Conservation (phyloP, 2,329 filamentous ascomycete species). For the Scedosporium minutisporum region DNA sequence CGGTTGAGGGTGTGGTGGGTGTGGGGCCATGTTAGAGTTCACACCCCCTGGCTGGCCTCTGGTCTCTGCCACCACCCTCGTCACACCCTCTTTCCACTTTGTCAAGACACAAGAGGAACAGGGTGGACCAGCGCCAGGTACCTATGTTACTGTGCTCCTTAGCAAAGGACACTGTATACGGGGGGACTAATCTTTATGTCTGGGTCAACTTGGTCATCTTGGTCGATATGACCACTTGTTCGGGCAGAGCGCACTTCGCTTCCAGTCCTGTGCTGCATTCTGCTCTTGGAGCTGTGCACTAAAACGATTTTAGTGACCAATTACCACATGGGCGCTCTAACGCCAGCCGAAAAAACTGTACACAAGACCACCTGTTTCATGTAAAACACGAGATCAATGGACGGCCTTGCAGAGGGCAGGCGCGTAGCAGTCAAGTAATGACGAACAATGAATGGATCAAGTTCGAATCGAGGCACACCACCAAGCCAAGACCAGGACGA, state of each 20-base stretch:
- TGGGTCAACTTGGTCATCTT: too few species aligned
- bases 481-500: too few species aligned
- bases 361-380: slow-evolving; percentile 1
- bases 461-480: neutral
- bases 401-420: neutral
- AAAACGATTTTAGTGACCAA: neutral
- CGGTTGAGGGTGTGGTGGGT: neutral
- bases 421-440: neutral
- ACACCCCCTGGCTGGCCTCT: neutral
- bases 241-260: too few species aligned
- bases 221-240: too few species aligned
- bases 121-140: neutral
- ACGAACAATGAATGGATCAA: neutral
- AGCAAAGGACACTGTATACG: too few species aligned
- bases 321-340: neutral
- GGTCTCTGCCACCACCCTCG: neutral
- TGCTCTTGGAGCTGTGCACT: neutral
- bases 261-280: too few species aligned
- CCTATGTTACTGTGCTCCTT: neutral
- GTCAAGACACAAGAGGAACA: neutral
- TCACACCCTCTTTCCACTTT: neutral
- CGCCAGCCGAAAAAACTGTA: neutral
- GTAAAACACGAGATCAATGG: neutral
- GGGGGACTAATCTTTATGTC: too few species aligned
- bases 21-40: neutral